Conservation (phyloP, 1,284 basidiomycete genomes). For the Cryptococcus floricola region DNA sequence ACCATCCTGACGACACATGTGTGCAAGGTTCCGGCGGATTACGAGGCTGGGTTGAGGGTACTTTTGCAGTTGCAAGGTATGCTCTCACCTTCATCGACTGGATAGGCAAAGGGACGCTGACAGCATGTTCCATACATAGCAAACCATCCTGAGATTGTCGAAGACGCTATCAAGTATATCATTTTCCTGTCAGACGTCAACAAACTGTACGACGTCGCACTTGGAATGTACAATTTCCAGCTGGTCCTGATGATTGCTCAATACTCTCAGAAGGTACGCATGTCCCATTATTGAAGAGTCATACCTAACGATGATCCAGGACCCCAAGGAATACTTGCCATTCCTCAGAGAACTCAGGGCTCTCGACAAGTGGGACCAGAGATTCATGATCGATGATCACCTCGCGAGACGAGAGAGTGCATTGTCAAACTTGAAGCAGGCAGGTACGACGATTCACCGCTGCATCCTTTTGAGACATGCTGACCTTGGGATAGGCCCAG, state of each 20-base stretch:
- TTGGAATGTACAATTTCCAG: slow-evolving; percentile 98
- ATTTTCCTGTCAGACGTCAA: slow-evolving; percentile 97
- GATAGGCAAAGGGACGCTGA: not conserved
- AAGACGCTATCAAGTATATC: slow-evolving; percentile 96
- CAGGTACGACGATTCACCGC: slow-evolving; percentile 56
- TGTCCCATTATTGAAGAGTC: not conserved
- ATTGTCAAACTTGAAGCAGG: slow-evolving; percentile 66
- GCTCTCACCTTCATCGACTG: not conserved
- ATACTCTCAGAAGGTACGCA: slow-evolving; percentile 82
- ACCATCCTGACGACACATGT: slow-evolving; percentile 89
- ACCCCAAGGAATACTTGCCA: slow-evolving; percentile 95
- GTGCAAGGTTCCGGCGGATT: slow-evolving; percentile 85
- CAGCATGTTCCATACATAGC: slow-evolving; percentile 50
- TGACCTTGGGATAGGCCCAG: slow-evolving; percentile 16
- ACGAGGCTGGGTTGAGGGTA: slow-evolving; percentile 75
- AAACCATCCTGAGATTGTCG: slow-evolving; percentile 69
- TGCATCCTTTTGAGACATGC: not conserved
- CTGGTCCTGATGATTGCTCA: slow-evolving; percentile 95
- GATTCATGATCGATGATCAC: slow-evolving; percentile 90
- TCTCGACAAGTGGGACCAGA: slow-evolving; percentile 75
- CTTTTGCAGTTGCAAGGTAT: slow-evolving; percentile 74
- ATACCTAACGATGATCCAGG: slow-evolving; percentile 53
- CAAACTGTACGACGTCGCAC: slow-evolving; percentile 83
- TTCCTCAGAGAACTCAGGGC: slow-evolving; percentile 86
- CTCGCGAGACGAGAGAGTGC: slow-evolving; percentile 74